Conservation (phyloP, 2,329 filamentous ascomycete species). For the Diaporthe vexans region DNA sequence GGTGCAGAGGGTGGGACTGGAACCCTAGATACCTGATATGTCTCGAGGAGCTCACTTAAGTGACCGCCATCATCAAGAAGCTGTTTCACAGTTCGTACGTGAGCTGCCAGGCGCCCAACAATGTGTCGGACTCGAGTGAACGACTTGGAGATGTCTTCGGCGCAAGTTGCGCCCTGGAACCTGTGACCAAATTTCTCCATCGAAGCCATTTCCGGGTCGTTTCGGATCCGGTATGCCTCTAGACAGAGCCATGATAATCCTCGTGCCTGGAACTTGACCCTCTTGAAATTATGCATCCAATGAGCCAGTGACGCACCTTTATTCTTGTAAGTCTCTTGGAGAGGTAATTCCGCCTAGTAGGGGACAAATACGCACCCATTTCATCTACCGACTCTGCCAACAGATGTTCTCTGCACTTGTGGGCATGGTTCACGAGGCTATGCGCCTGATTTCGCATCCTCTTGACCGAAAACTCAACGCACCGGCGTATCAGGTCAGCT, state of each 20-base stretch:
- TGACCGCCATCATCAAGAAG: conserved; percentile 53
- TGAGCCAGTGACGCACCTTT: not conserved
- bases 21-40: conserved; percentile 47
- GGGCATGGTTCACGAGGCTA: not conserved
- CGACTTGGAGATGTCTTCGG: not conserved
- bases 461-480: conserved; percentile 38
- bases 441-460: conserved; percentile 1
- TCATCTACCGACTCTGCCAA: not conserved
- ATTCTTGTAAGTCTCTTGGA: not conserved
- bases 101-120: conserved; percentile 61
- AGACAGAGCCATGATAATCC: conserved; percentile 19
- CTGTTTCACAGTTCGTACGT: conserved; percentile 54
- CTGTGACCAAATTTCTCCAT: not conserved
- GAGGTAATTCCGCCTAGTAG: no score
- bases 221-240: conserved; percentile 38
- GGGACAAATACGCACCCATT: not conserved
- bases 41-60: conserved; percentile 51
- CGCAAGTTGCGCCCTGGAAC: conserved; percentile 29
- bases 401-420: not conserved
- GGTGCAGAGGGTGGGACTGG: conserved; percentile 35
- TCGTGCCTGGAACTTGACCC: not conserved
- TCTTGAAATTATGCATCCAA: conserved; percentile 37
- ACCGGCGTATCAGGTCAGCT: conserved; percentile 43
- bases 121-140: conserved; percentile 55
- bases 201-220: conserved; percentile 38